These are phyloP conservation scores for Neopestalotiopsis clavispora DNA, from an alignment of 2,329 filamentous ascomycete genomes.

Conservation along the genomic window DNA sequence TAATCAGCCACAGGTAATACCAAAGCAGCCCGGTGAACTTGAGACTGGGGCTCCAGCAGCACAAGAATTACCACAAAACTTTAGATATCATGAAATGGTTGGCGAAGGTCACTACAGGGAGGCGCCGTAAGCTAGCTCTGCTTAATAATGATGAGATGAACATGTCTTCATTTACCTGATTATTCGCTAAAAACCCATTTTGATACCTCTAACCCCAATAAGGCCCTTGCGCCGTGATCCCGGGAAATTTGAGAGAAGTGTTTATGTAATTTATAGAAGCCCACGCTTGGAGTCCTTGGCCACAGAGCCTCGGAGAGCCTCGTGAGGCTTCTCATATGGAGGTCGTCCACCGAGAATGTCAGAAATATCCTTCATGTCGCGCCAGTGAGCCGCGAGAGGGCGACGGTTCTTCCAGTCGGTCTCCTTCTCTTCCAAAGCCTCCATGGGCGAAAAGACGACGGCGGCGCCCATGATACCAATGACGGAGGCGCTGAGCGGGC, in stretches of 20 bases:
- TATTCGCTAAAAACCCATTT: constrained; percentile 12
- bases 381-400: constrained; percentile 86
- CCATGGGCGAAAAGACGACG: constrained; percentile 86
- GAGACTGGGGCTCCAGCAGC: constrained; percentile 22
- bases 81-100: constrained; percentile 39
- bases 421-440: constrained; percentile 78
- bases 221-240: constrained; percentile 6
- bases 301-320: constrained; percentile 52
- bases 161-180: background rate
- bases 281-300: constrained; percentile 69
- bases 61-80: constrained; percentile 39
- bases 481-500: constrained; percentile 76
- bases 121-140: constrained; percentile 4
- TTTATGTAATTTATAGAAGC: constrained; percentile 28
- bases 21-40: constrained; percentile 32
- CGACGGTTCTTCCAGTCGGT: constrained; percentile 94
- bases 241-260: background rate
- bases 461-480: constrained; percentile 92
- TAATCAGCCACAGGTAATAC: constrained; percentile 16
- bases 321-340: constrained; percentile 53
- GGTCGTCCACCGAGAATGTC: constrained; percentile 82
- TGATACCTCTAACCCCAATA: background rate
- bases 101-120: constrained; percentile 39
- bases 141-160: background rate
- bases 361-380: constrained; percentile 77